These are phyloP conservation scores for Cinnamomum micranthum DNA, from an alignment of 164 flowering plant species.

Conservation along the genomic window DNA sequence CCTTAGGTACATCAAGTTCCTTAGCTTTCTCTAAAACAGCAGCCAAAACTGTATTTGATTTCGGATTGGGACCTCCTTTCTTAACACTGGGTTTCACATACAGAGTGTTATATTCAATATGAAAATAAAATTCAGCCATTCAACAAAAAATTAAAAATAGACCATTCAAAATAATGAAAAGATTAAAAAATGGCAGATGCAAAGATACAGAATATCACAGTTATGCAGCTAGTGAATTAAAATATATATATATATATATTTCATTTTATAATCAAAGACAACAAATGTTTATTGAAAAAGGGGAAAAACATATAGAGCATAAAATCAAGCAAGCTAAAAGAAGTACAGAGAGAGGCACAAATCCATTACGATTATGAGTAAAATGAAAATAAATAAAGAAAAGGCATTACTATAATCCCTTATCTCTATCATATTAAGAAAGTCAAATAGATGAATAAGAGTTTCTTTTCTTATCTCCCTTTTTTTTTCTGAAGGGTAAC, in stretches of 20 bases:
- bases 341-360: neutral
- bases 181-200: neutral
- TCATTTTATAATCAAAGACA: neutral
- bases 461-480: too few species aligned
- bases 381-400: too few species aligned
- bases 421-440: too few species aligned
- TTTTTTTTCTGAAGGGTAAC: too few species aligned
- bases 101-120: neutral
- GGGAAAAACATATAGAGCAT: neutral
- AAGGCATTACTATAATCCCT: neutral
- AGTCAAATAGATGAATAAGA: too few species aligned
- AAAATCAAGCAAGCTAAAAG: neutral
- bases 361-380: too few species aligned
- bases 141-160: neutral
- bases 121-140: neutral
- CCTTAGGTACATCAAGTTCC: conserved; percentile 96
- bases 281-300: neutral
- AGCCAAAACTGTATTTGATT: conserved; percentile 68
- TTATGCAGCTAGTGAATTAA: too few species aligned
- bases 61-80: conserved; percentile 82
- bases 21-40: conserved; percentile 81
- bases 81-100: conserved; percentile 50
- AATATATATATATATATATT: too few species aligned
- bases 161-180: neutral
- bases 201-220: neutral